Evolutionary conservation across 192 early-diverging fungal genomes (phyloP).

Genomic region (Rhizoclosmatium sp.): DNA sequence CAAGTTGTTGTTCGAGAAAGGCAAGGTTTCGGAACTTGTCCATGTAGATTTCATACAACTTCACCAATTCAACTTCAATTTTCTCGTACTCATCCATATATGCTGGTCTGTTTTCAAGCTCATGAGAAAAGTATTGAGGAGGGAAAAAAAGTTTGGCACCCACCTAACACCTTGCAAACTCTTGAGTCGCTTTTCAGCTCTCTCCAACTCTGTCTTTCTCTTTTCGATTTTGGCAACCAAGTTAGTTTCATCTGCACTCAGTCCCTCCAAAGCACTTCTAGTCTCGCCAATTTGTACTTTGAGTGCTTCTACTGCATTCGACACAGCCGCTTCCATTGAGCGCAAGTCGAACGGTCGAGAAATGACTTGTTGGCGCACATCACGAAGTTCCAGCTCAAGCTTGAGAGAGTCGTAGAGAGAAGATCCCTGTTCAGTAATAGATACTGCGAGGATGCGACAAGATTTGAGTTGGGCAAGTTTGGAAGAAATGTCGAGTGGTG

Average conservation of each 20-base stretch:
- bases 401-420: conserved; percentile 56
- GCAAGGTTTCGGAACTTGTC: conserved; percentile 59
- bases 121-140: not conserved
- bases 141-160: not conserved
- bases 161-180: conserved; percentile 60
- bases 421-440: conserved; percentile 58
- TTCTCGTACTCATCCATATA: conserved; percentile 70
- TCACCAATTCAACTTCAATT: conserved; percentile 58
- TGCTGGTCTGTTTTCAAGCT: conserved; percentile 47
- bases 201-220: conserved; percentile 58
- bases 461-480: conserved; percentile 53
- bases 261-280: conserved; percentile 42
- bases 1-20: conserved; percentile 63
- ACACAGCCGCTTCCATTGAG: conserved; percentile 53
- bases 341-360: conserved; percentile 59
- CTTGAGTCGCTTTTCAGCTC: conserved; percentile 60
- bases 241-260: conserved; percentile 57
- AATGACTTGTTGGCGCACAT: conserved; percentile 52
- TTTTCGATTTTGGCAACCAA: conserved; percentile 64
- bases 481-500: conserved; percentile 51
- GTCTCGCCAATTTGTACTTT: conserved; percentile 43
- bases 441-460: conserved; percentile 51
- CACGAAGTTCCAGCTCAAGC: conserved; percentile 51
- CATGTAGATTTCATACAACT: conserved; percentile 60
- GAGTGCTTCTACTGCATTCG: conserved; percentile 43